Evolutionary conservation across 139 green algal genomes (phyloP), one percentile per base, ranked within the genome.

Genomic region (Chlorella vulgaris): DNA sequence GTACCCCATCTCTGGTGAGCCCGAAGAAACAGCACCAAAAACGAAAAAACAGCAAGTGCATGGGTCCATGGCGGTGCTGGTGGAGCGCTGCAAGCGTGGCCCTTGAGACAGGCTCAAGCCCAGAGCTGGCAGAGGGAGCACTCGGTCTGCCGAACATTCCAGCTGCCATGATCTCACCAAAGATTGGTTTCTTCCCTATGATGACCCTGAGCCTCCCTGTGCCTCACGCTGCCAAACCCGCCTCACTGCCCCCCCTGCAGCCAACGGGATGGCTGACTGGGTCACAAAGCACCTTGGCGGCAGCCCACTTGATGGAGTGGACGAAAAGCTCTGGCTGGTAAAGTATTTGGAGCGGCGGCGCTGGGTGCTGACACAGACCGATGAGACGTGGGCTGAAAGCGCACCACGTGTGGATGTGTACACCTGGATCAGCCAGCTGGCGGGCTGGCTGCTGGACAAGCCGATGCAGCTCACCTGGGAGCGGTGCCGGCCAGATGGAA

Each of bases 331-430:
- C 4, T 78, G 71, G 71, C 71, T 78, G 50, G 31, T 19, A 33
- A 47, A 7, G 22, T 66, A 51, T 21, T 33, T 66, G 33, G 33
- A 51, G 71, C 71, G 35, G 24, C 71, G 71, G 1, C 33, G 51
- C 31, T 29, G 18, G 40, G 33, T 78, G 71, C 71, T 78, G 50
- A 26, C 36, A 7, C 3, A n/a, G 1, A 53, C 13, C 8, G 33
- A 53, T 4, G 6, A 22, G 31, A 47, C 7, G 31, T 78, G 71
- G 71, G 71, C 71, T 19, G 50, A 15, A 6, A 39, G 50, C 22
- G 71, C 47, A 21, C 26, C 55, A 24, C 71, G 71, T 1, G 71
- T 78, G 71, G 71, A 78, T 50, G 3, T 66, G 18, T 78, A 67
- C 29, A 36, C 69, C 43, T 76, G 69, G 69, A 38, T 76, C 26